phyloP scores from a whole-genome alignment of 1,284 basidiomycete species.

The Termitomyces sp. region DNA sequence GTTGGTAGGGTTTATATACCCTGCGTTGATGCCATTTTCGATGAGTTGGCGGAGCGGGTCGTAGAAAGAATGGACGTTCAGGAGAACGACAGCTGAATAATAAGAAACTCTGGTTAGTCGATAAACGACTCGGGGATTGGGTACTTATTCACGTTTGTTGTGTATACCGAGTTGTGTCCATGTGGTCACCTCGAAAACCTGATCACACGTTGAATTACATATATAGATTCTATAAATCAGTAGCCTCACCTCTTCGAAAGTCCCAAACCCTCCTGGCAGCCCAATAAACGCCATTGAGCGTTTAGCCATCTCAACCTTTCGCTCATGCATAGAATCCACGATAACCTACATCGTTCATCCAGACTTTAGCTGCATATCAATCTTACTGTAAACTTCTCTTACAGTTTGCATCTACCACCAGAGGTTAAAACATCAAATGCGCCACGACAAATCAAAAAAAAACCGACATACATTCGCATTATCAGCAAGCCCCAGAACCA shows the following conservation, averaged over 20 bases:
- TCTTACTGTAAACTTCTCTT: constrained; percentile 20
- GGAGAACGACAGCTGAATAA: constrained; percentile 75
- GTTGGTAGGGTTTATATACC: constrained; percentile 69
- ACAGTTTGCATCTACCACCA: constrained; percentile 44
- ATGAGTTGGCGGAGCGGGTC: constrained; percentile 74
- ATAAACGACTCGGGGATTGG: not conserved
- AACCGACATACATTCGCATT: not conserved
- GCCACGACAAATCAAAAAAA: not conserved
- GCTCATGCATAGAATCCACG: constrained; percentile 87
- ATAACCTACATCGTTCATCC: constrained; percentile 43
- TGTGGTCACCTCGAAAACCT: constrained; percentile 85
- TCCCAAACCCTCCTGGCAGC: constrained; percentile 88
- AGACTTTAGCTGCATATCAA: constrained; percentile 34
- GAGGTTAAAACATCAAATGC: not conserved
- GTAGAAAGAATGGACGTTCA: constrained; percentile 82
- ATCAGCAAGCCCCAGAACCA: not conserved
- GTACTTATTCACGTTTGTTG: constrained; percentile 56
- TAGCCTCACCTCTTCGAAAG: constrained; percentile 76
- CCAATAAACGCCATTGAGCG: constrained; percentile 77
- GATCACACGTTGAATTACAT: no score
- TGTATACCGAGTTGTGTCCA: constrained; percentile 93
- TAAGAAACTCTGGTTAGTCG: not conserved
- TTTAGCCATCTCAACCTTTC: constrained; percentile 85
- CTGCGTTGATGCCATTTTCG: constrained; percentile 58
- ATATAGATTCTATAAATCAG: no score